Evolutionary conservation across 2,329 filamentous ascomycete species (phyloP), one percentile per base, ranked within the genome.

Genomic region (Alternaria angustiovoidea): DNA sequence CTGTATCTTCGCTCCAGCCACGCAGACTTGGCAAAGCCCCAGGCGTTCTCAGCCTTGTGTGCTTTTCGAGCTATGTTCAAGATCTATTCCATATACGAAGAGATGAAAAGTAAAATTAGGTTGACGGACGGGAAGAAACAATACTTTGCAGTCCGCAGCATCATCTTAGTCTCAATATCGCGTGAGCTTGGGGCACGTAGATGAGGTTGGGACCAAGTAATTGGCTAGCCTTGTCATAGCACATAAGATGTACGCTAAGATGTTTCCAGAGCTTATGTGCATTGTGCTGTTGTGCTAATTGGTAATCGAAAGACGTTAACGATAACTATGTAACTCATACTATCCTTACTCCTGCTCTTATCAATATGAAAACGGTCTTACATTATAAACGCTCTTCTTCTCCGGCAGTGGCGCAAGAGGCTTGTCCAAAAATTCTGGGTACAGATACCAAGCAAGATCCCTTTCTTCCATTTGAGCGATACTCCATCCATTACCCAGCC

Each of bases 361-460:
- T 49, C 46, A 80, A 57, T 78, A 74, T 38, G 75, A 78, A 64
- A 77, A 81, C 12, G 79, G 73, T 48, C 79, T 63, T 3, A 78
- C 64, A 26, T 60, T 65, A 56, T 68, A 79, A 54, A 55, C 54
- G 66, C 71, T 71, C 60, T 76, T 79, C 69, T 79, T 73, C 73
- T 82, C 81, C 32, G 80, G 80, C 62, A 63, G 62, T 14, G 69
- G 70, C 46, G 64, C 61, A 38, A 62, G 48, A 20, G 80, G 80
- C 56, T 70, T 66, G 20, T 80, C 73, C 68, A 77, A 34, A 66
- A 80, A 82, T 66, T 75, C 73, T 5, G 77, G 76, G 61, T 77
- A 74, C 46, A 82, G 60, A 72, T 82, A 82, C 66, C 73, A 82
- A 30, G 76, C 78, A 70, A 81, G 52, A 68, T 82, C 70, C 57